Percentiles rank a stretch among this genome's conserved stretches.
phyloP scores from a whole-genome alignment of 495 filamentous ascomycete genomes.

The Tuber umbilicatum region DNA sequence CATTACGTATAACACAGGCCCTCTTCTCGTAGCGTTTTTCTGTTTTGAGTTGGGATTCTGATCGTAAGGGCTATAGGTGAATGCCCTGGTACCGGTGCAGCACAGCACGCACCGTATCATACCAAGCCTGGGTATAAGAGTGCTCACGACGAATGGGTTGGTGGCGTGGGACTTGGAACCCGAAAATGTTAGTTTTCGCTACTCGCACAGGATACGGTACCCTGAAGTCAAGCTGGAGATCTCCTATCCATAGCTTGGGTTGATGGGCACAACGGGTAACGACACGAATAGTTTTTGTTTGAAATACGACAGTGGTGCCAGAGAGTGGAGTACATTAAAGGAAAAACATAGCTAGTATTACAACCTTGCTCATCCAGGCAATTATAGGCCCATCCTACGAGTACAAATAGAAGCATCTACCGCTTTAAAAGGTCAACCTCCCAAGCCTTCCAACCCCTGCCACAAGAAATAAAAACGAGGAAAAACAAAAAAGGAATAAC shows the following conservation, averaged over 20 bases:
- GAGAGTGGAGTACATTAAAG: neutral
- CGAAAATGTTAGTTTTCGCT: neutral
- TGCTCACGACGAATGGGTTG: neutral
- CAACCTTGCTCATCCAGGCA: slow-evolving; percentile 1
- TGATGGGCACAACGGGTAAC: neutral
- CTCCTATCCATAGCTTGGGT: neutral
- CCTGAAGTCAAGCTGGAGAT: neutral
- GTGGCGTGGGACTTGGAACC: neutral
- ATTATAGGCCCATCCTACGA: neutral
- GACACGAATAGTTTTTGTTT: neutral
- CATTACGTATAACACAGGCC: neutral
- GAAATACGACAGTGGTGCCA: neutral
- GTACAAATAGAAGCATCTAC: slow-evolving; percentile 4
- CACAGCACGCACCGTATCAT: neutral
- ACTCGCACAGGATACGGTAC: neutral
- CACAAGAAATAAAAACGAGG: slow-evolving; percentile 8
- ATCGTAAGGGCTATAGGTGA: neutral
- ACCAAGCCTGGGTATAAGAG: neutral
- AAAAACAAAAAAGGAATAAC: slow-evolving; percentile 13
- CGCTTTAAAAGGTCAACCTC: neutral
- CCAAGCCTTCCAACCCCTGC: neutral
- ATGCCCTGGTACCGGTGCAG: neutral
- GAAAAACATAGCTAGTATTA: slow-evolving; percentile 4
- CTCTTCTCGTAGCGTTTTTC: neutral
- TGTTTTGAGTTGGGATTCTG: neutral